phyloP scores from a whole-genome alignment of 2,329 filamentous ascomycete genomes.

The Ophiocordyceps camponoti-floridani region DNA sequence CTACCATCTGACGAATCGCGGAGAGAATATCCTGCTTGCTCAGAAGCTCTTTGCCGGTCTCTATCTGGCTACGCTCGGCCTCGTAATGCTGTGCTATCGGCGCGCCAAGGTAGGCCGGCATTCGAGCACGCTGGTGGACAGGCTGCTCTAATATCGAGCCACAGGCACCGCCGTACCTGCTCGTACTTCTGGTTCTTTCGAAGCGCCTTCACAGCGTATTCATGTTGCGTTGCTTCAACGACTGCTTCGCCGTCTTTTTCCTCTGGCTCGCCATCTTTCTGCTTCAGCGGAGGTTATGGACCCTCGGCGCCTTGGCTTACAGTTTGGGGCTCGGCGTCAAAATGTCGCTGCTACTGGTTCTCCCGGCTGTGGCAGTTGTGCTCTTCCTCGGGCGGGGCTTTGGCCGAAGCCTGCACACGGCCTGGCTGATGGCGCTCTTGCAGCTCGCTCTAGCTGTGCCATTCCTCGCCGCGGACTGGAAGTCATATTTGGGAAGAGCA shows the following conservation, averaged over 20 bases:
- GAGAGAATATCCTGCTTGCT: constrained; percentile 58
- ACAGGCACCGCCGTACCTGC: constrained; percentile 69
- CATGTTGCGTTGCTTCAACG: constrained; percentile 85
- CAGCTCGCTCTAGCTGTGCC: constrained; percentile 52
- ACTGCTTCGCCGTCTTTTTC: constrained; percentile 72
- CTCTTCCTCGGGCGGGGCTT: constrained; percentile 59
- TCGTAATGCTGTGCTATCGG: constrained; percentile 73
- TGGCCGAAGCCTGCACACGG: constrained; percentile 45
- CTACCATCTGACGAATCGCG: constrained; percentile 60
- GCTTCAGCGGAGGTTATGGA: constrained; percentile 61
- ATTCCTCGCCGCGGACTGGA: constrained; percentile 47
- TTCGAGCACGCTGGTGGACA: too few relatives aligned
- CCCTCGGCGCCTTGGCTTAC: constrained; percentile 53
- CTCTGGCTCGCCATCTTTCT: constrained; percentile 67
- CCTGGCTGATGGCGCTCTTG: constrained; percentile 55
- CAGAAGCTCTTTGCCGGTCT: constrained; percentile 68
- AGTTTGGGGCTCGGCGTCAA: constrained; percentile 76
- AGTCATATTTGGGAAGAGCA: constrained; percentile 60
- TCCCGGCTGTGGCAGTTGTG: constrained; percentile 64
- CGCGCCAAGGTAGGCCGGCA: constrained; percentile 40
- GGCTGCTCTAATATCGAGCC: background rate
- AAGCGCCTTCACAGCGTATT: constrained; percentile 92
- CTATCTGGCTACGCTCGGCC: constrained; percentile 56
- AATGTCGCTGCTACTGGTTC: constrained; percentile 73
- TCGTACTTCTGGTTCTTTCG: constrained; percentile 70